Base-by-base conservation (phyloP, 768 basidiomycete species). In the Lactarius evosmus region DNA sequence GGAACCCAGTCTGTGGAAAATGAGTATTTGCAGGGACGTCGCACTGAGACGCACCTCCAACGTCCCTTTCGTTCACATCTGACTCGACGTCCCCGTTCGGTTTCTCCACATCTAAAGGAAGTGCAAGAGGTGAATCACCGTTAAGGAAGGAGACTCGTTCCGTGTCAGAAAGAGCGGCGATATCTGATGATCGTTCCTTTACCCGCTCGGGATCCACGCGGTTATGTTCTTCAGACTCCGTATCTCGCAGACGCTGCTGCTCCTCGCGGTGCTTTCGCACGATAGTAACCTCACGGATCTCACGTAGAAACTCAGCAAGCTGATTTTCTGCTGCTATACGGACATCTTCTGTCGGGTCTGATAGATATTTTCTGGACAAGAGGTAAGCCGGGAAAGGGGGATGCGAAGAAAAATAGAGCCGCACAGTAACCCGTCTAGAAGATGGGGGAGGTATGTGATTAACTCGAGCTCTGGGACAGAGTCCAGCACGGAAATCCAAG, bases 381-480 rank as follows among this genome's bases (percentile, higher is more conserved):
- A 55, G 25, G 60, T 63, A 56, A 71, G 60, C 65, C 65, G 66
- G 49, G 27, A 55, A 55, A 30, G 46, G 34, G 66, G 49, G 51
- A 50, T 38, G 55, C 40, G 32, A 33, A 41, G 60, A 59, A 54
- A 61, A 19, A 29, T 50, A 49, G 17, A 34, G 11, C 68, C 90
- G 76, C 69, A 95, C 93, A 99, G 72, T 46, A 99, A 82, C 2
- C 95, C 95, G 66, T 98, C 95, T 56, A 99, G 76, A 72, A 98
- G 95, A 71, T 97, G 89, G 1, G 97, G 97, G 36, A 99, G 83
- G 76, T 92, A 97, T 30, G 92, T 88, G 52, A 98, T 89, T 51
- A 99, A 82, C 73, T 98, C 96, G 59, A 99, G 79, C 71, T 99
- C 97, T 12, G 97, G 97, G 4, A 98, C 92, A 22, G 94, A 95